These are phyloP conservation scores for Xylariales sp. DNA, from an alignment of 2,329 filamentous ascomycete genomes.

Conservation along the genomic window DNA sequence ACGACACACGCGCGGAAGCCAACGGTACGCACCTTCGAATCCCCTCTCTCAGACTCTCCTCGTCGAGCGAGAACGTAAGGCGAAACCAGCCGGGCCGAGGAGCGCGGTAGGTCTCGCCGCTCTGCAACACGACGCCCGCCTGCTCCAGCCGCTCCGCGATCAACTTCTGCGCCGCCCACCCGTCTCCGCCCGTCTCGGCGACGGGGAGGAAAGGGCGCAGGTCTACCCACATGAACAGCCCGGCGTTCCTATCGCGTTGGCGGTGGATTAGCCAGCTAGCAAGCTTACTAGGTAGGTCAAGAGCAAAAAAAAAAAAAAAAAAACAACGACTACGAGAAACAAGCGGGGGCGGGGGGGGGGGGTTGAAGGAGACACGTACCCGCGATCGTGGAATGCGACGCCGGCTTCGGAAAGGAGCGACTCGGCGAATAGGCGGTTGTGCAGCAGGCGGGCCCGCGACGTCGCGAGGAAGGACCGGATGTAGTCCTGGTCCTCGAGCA, in stretches of 20 bases:
- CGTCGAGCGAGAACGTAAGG: slow-evolving; percentile 39
- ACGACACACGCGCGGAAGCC: not conserved
- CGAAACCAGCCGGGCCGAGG: slow-evolving; percentile 39
- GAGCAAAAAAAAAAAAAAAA: not conserved
- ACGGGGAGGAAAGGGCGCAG: slow-evolving; percentile 36
- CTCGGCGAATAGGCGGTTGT: slow-evolving; percentile 34
- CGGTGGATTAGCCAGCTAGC: not conserved
- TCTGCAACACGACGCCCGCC: slow-evolving; percentile 39
- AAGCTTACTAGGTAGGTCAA: not conserved
- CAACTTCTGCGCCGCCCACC: slow-evolving; percentile 40
- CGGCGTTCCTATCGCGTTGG: slow-evolving; percentile 36
- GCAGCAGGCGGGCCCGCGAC: slow-evolving; percentile 27
- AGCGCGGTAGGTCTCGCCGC: slow-evolving; percentile 37
- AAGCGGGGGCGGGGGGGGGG: no score
- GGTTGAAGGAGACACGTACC: slow-evolving; percentile 27
- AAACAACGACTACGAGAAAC: not conserved
- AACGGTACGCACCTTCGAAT: slow-evolving; percentile 36
- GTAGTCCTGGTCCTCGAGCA: slow-evolving; percentile 41
- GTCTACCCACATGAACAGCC: slow-evolving; percentile 43
- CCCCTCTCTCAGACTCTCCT: slow-evolving; percentile 36
- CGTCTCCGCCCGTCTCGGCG: slow-evolving; percentile 39
- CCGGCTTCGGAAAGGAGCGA: slow-evolving; percentile 36
- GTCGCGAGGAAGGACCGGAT: slow-evolving; percentile 36
- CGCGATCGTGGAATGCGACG: slow-evolving; percentile 37
- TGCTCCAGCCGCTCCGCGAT: slow-evolving; percentile 34